A percentile compares a stretch with the other conserved stretches of the same genome.
Evolutionary conservation across 257 asterid genomes (phyloP).

Genomic region (Ballota nigra): DNA sequence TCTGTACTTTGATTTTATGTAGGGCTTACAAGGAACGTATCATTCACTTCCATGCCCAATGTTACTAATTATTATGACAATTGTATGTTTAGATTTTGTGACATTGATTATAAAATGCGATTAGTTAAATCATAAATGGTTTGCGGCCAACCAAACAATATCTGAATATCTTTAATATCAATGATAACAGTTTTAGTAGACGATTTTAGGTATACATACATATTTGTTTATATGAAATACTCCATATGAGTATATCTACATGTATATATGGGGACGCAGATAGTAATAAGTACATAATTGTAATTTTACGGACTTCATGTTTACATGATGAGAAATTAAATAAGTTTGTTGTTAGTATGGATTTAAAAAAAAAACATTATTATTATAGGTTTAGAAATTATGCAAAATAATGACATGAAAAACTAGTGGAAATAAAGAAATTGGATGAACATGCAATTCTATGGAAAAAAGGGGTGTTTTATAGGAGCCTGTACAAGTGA

Average conservation of each 20-base stretch:
- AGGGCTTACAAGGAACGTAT: background rate
- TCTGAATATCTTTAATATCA: background rate
- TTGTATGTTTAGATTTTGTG: background rate
- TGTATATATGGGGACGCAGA: too few species aligned
- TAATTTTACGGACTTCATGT: too few species aligned
- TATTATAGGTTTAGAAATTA: too few species aligned
- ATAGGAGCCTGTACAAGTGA: too few species aligned
- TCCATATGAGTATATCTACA: too few species aligned
- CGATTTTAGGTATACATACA: background rate
- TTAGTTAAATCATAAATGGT: conserved; percentile 6
- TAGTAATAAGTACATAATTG: too few species aligned
- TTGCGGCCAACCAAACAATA: conserved; percentile 24
- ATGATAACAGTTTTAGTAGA: background rate
- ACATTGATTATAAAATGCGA: background rate
- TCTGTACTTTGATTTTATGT: background rate
- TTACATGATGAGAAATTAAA: too few species aligned
- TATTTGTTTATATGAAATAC: background rate
- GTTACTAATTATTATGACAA: conserved; percentile 18
- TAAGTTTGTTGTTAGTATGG: too few species aligned
- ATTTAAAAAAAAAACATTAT: too few species aligned
- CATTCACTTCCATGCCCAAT: background rate
- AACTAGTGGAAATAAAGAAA: too few species aligned
- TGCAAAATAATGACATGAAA: background rate
- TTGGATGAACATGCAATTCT: too few species aligned
- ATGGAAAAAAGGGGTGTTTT: too few species aligned